These are phyloP conservation scores for Ustilago bromivora DNA, from an alignment of 1,284 basidiomycete species.

Conservation along the genomic window DNA sequence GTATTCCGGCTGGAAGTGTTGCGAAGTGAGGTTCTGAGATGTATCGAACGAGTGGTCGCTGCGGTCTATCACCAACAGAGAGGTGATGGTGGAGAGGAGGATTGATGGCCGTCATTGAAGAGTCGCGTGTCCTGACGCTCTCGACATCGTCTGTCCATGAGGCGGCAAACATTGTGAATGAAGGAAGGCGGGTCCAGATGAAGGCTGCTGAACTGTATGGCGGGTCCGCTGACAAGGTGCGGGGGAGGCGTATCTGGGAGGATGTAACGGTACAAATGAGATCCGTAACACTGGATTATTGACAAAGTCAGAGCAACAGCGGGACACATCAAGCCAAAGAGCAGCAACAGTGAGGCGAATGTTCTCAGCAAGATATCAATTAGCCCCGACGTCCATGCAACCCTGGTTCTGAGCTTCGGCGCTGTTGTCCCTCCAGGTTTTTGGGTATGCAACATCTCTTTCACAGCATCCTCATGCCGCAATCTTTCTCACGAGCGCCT, in stretches of 20 bases:
- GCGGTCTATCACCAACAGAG: neutral
- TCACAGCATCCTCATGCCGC: too few relatives aligned
- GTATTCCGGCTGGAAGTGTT: neutral
- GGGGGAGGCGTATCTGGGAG: neutral
- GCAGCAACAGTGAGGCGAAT: neutral
- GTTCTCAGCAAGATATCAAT: neutral
- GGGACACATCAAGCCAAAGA: neutral
- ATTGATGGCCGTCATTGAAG: slow-evolving; percentile 9
- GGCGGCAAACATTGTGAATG: neutral
- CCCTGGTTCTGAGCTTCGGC: neutral
- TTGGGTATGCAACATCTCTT: neutral
- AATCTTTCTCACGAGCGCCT: too few relatives aligned
- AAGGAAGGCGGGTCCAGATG: neutral
- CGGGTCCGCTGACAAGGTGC: neutral
- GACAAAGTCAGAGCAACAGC: neutral
- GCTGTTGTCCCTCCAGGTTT: neutral
- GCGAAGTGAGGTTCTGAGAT: slow-evolving; percentile 1
- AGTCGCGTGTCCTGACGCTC: slow-evolving; percentile 17
- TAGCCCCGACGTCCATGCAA: neutral
- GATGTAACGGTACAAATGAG: neutral
- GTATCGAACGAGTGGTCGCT: neutral
- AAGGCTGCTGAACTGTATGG: neutral
- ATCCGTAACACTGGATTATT: neutral
- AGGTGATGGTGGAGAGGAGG: slow-evolving; percentile 7
- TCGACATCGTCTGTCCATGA: slow-evolving; percentile 13